These are phyloP conservation scores for Stephanodiscus triporus DNA, from an alignment of 108 stramenopile species.

Conservation along the genomic window DNA sequence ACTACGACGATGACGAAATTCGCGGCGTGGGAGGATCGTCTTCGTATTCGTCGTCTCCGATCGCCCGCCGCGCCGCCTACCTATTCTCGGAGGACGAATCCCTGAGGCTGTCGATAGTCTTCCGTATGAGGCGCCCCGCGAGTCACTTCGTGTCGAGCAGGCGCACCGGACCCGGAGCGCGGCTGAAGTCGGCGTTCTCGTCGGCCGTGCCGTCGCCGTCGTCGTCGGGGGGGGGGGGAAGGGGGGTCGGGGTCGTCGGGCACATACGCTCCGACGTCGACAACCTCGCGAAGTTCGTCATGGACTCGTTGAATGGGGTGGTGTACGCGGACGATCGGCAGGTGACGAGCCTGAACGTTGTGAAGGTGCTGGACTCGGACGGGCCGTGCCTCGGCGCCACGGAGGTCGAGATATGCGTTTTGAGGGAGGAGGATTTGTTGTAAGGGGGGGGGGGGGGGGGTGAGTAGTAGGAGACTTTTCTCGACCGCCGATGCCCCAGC, in stretches of 20 bases:
- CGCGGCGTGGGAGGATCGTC: too few relatives aligned
- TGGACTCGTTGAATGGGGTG: slow-evolving; percentile 81
- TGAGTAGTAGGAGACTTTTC: too few relatives aligned
- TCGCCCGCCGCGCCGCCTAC: slow-evolving; percentile 17
- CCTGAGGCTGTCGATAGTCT: slow-evolving; percentile 60
- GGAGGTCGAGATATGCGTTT: slow-evolving; percentile 42
- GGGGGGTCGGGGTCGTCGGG: slow-evolving; percentile 7
- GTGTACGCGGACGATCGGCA: slow-evolving; percentile 84
- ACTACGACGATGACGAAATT: background rate
- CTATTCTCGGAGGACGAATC: slow-evolving; percentile 42
- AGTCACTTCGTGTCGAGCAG: slow-evolving; percentile 63
- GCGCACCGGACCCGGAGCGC: slow-evolving; percentile 56
- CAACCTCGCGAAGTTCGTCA: slow-evolving; percentile 84
- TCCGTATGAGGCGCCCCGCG: slow-evolving; percentile 77
- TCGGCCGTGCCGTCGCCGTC: too few relatives aligned
- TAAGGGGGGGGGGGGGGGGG: background rate
- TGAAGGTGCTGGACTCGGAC: slow-evolving; percentile 72
- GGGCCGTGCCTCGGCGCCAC: slow-evolving; percentile 70
- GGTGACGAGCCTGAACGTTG: slow-evolving; percentile 62
- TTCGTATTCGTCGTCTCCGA: too few relatives aligned
- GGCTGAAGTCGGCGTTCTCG: slow-evolving; percentile 31
- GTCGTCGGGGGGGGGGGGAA: too few relatives aligned
- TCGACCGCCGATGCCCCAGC: too few relatives aligned
- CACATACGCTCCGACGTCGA: slow-evolving; percentile 73
- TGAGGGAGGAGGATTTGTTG: background rate